phyloP scores from a whole-genome alignment of 1,139 yeast species.

The Protomyces arabidopsidicola region DNA sequence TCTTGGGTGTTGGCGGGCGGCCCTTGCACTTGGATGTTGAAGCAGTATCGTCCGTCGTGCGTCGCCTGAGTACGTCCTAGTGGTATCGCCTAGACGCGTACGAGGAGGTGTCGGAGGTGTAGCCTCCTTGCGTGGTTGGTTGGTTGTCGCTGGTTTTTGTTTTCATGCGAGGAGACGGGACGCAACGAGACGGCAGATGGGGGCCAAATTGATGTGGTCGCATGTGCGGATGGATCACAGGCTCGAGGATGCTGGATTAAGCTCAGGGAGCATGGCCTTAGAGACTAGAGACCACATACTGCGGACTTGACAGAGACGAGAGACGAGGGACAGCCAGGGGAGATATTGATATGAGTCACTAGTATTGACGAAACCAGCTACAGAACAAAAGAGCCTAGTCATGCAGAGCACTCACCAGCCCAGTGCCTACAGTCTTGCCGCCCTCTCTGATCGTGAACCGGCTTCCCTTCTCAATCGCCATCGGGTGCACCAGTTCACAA shows the following conservation, averaged over 20 bases:
- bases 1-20: no score
- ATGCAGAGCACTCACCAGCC: constrained; percentile 56
- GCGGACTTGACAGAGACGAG: no score
- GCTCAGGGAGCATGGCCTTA: no score
- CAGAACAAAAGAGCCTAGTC: background rate
- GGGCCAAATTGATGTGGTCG: background rate
- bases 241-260: no score
- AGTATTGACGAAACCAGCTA: background rate
- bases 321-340: no score
- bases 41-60: no score
- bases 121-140: background rate
- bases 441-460: constrained; percentile 99
- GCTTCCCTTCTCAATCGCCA: constrained; percentile 93
- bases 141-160: background rate
- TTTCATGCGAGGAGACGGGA: background rate
- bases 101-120: no score
- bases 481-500: constrained; percentile 83
- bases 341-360: background rate
- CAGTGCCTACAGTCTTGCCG: constrained; percentile 98
- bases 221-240: no score
- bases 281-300: no score
- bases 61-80: no score
- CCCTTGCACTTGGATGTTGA: no score
- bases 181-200: background rate
- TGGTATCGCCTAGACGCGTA: no score